Conservation (phyloP, 1,284 basidiomycete species). For the Vanrija pseudolonga region DNA sequence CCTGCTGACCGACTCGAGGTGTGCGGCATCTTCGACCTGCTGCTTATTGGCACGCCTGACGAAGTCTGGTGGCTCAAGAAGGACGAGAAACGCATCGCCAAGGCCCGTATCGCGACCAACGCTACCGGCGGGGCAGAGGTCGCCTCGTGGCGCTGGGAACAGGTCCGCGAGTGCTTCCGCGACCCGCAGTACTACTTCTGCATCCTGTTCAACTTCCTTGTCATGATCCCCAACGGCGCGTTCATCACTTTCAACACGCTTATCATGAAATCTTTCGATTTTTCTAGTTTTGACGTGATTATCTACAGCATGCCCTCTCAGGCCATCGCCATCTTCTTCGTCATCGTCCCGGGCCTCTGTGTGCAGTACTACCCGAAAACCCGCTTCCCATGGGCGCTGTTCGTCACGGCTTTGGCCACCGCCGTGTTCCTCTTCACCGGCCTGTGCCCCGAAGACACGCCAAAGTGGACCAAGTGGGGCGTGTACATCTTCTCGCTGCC, state of each 20-base stretch:
- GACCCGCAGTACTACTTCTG: constrained; percentile 29
- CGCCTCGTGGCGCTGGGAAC: constrained; percentile 24
- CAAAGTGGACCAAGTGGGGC: constrained; percentile 26
- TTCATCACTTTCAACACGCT: constrained; percentile 21
- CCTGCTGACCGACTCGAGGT: neutral
- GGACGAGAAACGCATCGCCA: constrained; percentile 28
- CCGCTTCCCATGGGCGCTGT: constrained; percentile 25
- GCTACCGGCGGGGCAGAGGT: constrained; percentile 19
- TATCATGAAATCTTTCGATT: constrained; percentile 2
- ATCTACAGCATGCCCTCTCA: constrained; percentile 19
- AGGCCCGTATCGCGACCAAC: constrained; percentile 26
- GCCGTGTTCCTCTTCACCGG: constrained; percentile 26
- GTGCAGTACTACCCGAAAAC: constrained; percentile 5
- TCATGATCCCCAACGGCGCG: constrained; percentile 30
- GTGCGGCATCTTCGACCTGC: constrained; percentile 5
- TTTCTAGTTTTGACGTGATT: constrained; percentile 16
- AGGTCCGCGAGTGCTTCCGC: constrained; percentile 24
- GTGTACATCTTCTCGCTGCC: constrained; percentile 19
- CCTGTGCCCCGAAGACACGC: constrained; percentile 8
- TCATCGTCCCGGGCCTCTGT: constrained; percentile 11
- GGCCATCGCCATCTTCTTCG: constrained; percentile 13
- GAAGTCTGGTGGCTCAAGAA: constrained; percentile 30
- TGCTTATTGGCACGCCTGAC: constrained; percentile 27
- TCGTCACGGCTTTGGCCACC: constrained; percentile 12
- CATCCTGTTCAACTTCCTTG: constrained; percentile 20